Evolutionary conservation across 2,329 filamentous ascomycete genomes (phyloP), one percentile per base, ranked within the genome.

Genomic region (Arthrobotrys iridis): DNA sequence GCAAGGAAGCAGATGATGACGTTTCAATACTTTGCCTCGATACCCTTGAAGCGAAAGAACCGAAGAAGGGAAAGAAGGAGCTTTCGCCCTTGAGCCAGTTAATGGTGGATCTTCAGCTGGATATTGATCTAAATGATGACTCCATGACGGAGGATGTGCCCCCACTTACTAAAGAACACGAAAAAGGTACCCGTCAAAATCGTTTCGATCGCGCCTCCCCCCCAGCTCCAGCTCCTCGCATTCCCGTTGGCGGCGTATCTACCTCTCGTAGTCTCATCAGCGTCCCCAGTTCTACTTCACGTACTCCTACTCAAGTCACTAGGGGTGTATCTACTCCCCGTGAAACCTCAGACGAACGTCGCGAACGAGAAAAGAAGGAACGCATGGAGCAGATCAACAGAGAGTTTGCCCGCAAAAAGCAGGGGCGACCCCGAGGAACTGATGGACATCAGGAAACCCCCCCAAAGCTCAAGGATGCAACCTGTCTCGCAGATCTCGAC

Each of bases 321-420:
- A 18, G 18, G 13, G 7, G 15, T 41, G 10, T 1, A 28, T 22
- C 35, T 3, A 30, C 26, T 10, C 24, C n/a, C 22, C 41, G 58
- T 35, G 71, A 75, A 20, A 41, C 57, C 1, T 75, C 71, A 2
- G 46, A 30, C 8, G 63, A 75, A 20, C 63, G 71, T 30, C 71
- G 71, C 11, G 37, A 68, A 13, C 60, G 57, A 62, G 63, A 68
- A 20, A 75, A 75, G 35, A 18, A 37, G 35, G 63, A 75, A 15
- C 71, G 71, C 3, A 75, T 75, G 45, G 57, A 59, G 6, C 33
- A 63, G 33, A 75, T 75, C 11, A 37, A 62, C 6, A n/a, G 15
- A 43, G 35, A 58, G n/a, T 75, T 63, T 24, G 63, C 22, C 2
- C n/a, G 20, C 3, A 28, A 24, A 15, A 71, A 64, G 15, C 35